phyloP scores from a whole-genome alignment of 2,329 filamentous ascomycete species.

The Trichoderma sp. region DNA sequence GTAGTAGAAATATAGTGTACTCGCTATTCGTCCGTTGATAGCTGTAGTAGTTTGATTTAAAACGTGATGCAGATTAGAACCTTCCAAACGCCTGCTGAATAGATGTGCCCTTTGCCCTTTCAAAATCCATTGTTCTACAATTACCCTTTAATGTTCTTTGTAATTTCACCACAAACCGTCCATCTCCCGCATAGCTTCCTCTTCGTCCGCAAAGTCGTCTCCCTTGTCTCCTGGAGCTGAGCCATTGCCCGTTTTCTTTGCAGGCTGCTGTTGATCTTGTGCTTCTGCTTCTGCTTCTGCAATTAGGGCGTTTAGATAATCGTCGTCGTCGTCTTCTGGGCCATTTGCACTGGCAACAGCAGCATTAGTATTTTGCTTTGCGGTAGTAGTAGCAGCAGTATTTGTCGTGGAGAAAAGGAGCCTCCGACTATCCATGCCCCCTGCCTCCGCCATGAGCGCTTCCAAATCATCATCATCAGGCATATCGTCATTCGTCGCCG shows the following conservation, averaged over 20 bases:
- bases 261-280: slow-evolving; percentile 27
- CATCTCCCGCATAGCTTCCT: slow-evolving; percentile 69
- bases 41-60: not conserved
- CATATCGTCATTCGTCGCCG: slow-evolving; percentile 31
- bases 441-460: slow-evolving; percentile 55
- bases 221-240: slow-evolving; percentile 21
- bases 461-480: slow-evolving; percentile 55
- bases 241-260: not conserved
- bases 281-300: slow-evolving; percentile 50
- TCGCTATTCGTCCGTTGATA: not conserved
- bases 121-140: not conserved
- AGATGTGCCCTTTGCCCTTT: not conserved
- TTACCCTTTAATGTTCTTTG: not conserved
- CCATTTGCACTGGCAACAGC: not conserved
- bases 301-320: slow-evolving; percentile 54
- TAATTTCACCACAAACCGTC: slow-evolving; percentile 54
- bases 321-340: slow-evolving; percentile 31
- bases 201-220: slow-evolving; percentile 60
- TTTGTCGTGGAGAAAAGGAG: not conserved
- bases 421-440: slow-evolving; percentile 32
- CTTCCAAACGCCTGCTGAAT: not conserved
- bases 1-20: not conserved
- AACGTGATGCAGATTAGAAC: not conserved
- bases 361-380: not conserved
- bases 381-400: not conserved